Evolutionary conservation across 2,329 filamentous ascomycete genomes (phyloP).

Genomic region (Penicillium aurantiogriseum): DNA sequence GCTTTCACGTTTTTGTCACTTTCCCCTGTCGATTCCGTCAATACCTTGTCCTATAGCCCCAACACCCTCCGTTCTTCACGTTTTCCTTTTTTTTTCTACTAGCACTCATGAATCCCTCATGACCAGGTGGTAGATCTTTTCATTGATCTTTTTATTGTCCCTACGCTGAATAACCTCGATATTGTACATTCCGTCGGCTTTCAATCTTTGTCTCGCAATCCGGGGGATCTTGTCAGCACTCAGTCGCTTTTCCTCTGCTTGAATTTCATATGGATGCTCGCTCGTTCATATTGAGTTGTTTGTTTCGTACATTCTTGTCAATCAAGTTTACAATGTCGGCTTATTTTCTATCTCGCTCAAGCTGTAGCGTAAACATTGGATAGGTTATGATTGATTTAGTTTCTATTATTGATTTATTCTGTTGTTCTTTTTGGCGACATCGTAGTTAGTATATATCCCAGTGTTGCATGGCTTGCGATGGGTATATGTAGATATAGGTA

Average conservation of each 20-base stretch:
- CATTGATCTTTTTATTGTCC: background rate
- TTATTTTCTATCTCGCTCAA: background rate
- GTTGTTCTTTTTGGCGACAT: too few relatives aligned
- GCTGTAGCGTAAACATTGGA: background rate
- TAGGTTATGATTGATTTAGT: background rate
- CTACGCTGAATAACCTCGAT: conserved; percentile 7
- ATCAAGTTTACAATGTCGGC: background rate
- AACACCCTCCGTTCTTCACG: conserved; percentile 9
- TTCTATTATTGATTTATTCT: background rate
- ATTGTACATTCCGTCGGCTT: conserved; percentile 22
- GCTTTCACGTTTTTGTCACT: conserved; percentile 11
- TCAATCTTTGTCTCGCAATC: background rate
- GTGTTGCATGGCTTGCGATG: too few relatives aligned
- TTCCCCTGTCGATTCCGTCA: conserved; percentile 14
- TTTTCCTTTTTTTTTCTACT: conserved; percentile 7
- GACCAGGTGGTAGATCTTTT: conserved; percentile 19
- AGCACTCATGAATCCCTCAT: conserved; percentile 16
- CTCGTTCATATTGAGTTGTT: background rate
- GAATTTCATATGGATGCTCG: background rate
- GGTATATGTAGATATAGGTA: too few relatives aligned
- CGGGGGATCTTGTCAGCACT: background rate
- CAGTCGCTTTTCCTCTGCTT: background rate
- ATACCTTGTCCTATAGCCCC: conserved; percentile 24
- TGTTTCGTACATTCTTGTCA: background rate
- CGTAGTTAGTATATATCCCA: too few relatives aligned